phyloP scores from a whole-genome alignment of 2,329 filamentous ascomycete species.

The Phaeophleospora eucalypticola region DNA sequence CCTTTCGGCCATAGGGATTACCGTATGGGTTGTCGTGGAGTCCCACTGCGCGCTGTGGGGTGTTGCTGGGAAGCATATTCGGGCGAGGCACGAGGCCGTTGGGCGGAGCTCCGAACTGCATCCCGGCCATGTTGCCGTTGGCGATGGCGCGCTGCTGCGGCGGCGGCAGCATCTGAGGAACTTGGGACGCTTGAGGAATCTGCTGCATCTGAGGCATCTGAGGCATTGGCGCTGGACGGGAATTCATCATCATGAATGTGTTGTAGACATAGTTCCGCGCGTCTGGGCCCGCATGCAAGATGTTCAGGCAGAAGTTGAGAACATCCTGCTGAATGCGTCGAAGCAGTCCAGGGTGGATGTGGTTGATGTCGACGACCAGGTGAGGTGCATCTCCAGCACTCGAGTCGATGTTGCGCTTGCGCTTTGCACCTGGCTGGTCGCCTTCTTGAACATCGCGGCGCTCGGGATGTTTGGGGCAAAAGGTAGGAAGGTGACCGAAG shows the following conservation, averaged over 20 bases:
- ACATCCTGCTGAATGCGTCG: slow-evolving; percentile 5
- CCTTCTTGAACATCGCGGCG: slow-evolving; percentile 1
- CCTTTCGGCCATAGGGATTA: background rate
- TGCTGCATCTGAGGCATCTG: too few species aligned
- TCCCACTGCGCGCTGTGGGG: too few species aligned
- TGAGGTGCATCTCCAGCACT: background rate
- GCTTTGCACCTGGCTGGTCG: background rate
- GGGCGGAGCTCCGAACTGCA: background rate
- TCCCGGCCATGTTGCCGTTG: background rate
- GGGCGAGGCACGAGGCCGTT: background rate
- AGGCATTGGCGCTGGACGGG: too few species aligned
- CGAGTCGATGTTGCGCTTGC: background rate
- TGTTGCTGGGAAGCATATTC: background rate
- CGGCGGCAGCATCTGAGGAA: too few species aligned
- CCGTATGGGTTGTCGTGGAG: background rate
- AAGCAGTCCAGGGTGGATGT: slow-evolving; percentile 6
- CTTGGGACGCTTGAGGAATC: too few species aligned
- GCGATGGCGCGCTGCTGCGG: too few species aligned
- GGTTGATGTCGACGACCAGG: background rate
- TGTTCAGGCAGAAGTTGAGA: background rate
- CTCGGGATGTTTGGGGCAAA: slow-evolving; percentile 20
- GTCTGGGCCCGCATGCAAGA: background rate
- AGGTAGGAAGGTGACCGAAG: slow-evolving; percentile 21
- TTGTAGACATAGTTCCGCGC: background rate
- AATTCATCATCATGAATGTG: background rate